phyloP scores from a whole-genome alignment of 495 filamentous ascomycete species.

The Tuber indicum region DNA sequence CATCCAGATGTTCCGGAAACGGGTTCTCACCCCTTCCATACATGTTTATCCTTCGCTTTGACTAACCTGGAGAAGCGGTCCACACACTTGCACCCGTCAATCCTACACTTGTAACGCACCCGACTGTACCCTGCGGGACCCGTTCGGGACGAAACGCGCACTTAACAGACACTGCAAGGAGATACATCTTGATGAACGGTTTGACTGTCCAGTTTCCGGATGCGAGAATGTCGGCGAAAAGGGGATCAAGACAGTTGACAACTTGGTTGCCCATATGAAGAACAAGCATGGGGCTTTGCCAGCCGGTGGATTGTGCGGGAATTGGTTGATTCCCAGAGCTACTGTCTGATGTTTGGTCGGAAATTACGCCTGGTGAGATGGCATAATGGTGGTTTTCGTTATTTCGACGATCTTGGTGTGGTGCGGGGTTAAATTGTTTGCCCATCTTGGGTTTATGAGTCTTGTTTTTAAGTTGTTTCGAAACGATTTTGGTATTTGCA shows the following conservation, averaged over 20 bases:
- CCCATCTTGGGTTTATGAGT: too few species aligned
- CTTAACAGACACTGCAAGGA: neutral
- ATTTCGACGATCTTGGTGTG: neutral
- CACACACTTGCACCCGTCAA: neutral
- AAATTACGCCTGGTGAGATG: too few species aligned
- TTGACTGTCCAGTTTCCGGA: neutral
- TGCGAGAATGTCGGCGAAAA: neutral
- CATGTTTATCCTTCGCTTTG: neutral
- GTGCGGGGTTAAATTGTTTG: neutral
- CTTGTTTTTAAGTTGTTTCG: neutral
- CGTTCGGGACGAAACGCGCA: neutral
- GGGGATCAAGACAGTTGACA: neutral
- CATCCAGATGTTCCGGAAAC: neutral
- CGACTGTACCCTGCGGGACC: neutral
- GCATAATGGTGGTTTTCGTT: neutral
- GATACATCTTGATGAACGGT: neutral
- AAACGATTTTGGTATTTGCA: too few species aligned
- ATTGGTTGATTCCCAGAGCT: neutral
- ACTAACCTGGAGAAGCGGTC: neutral
- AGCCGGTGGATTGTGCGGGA: neutral
- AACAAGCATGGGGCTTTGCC: neutral
- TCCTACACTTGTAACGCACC: neutral
- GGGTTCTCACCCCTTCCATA: neutral
- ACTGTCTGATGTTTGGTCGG: too few species aligned
- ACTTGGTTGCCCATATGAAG: neutral